phyloP scores from a whole-genome alignment of 441 rosid genomes.

The Euphorbia neoarborescens region DNA sequence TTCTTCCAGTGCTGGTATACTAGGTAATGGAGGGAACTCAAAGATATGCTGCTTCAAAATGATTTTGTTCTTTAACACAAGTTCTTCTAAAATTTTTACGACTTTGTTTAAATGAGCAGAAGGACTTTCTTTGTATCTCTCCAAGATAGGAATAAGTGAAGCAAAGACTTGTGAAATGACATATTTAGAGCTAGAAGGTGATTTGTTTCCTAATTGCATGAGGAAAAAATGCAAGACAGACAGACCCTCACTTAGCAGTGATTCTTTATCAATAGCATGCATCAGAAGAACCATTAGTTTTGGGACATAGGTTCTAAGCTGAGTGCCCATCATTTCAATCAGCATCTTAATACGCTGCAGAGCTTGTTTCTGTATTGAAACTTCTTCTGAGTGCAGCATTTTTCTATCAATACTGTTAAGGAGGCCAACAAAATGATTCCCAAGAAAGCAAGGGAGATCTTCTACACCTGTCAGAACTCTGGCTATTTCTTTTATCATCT shows the following conservation, averaged over 20 bases:
- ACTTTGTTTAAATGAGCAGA: slow-evolving; percentile 52
- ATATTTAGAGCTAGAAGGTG: slow-evolving; percentile 87
- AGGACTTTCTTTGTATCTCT: slow-evolving; percentile 61
- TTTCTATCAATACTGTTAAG: slow-evolving; percentile 93
- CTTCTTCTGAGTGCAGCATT: slow-evolving; percentile 83
- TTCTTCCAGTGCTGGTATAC: slow-evolving; percentile 63
- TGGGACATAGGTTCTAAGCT: slow-evolving; percentile 83
- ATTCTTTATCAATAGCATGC: slow-evolving; percentile 86
- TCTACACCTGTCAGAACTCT: slow-evolving; percentile 71
- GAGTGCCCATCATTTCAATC: slow-evolving; percentile 92
- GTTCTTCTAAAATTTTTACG: slow-evolving; percentile 83
- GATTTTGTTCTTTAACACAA: slow-evolving; percentile 71
- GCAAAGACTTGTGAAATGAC: slow-evolving; percentile 93
- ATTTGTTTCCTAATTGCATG: slow-evolving; percentile 58
- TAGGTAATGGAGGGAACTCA: slow-evolving; percentile 92
- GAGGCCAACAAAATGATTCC: slow-evolving; percentile 96
- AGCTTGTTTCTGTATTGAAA: slow-evolving; percentile 81
- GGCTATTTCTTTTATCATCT: slow-evolving; percentile 73
- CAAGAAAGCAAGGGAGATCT: slow-evolving; percentile 80
- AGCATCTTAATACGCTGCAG: slow-evolving; percentile 83
- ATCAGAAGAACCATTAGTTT: slow-evolving; percentile 95
- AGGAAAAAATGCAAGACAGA: slow-evolving; percentile 79
- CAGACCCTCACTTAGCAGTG: slow-evolving; percentile 88
- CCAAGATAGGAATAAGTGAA: slow-evolving; percentile 90
- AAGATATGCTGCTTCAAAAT: slow-evolving; percentile 79